A percentile compares a stretch with the other conserved stretches of the same genome.
Conservation (phyloP, 2,329 filamentous ascomycete species). For the Stemphylium vesicarium region DNA sequence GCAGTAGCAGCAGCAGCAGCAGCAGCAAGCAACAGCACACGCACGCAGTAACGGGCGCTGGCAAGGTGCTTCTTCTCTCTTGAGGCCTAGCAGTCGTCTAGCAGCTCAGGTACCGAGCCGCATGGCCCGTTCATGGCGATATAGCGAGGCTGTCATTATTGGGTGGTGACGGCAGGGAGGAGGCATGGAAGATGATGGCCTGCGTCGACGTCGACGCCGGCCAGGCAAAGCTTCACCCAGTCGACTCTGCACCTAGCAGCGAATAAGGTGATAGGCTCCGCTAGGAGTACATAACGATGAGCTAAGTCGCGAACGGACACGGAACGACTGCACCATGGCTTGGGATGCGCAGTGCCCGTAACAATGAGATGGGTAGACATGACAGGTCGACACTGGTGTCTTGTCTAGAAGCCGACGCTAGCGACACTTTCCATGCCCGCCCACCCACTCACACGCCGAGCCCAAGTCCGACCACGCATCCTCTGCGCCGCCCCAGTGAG, state of each 20-base stretch:
- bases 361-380: slow-evolving; percentile 25
- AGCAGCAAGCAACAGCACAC: too few relatives aligned
- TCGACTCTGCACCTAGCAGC: slow-evolving; percentile 20
- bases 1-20: slow-evolving; percentile 25
- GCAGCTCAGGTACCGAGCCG: slow-evolving; percentile 43
- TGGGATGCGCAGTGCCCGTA: slow-evolving; percentile 29
- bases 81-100: slow-evolving; percentile 30
- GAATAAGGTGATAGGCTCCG: slow-evolving; percentile 29
- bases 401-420: slow-evolving; percentile 29
- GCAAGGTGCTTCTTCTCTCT: slow-evolving; percentile 37
- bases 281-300: slow-evolving; percentile 28
- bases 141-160: slow-evolving; percentile 42
- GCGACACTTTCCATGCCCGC: background rate
- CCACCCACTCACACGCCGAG: slow-evolving; percentile 1
- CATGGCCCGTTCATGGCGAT: slow-evolving; percentile 37
- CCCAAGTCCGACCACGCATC: slow-evolving; percentile 9
- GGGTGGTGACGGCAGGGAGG: slow-evolving; percentile 40
- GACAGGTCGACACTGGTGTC: slow-evolving; percentile 24
- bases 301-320: slow-evolving; percentile 37
- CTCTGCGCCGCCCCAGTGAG: too few relatives aligned
- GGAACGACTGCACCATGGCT: slow-evolving; percentile 29
- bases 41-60: slow-evolving; percentile 28
- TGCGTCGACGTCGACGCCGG: slow-evolving; percentile 27
- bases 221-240: slow-evolving; percentile 31
- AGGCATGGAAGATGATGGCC: slow-evolving; percentile 28